A percentile compares a stretch with the other conserved stretches of the same genome.
These are phyloP conservation scores for Golubevia pallescens DNA, from an alignment of 1,284 basidiomycete genomes.

Conservation along the genomic window DNA sequence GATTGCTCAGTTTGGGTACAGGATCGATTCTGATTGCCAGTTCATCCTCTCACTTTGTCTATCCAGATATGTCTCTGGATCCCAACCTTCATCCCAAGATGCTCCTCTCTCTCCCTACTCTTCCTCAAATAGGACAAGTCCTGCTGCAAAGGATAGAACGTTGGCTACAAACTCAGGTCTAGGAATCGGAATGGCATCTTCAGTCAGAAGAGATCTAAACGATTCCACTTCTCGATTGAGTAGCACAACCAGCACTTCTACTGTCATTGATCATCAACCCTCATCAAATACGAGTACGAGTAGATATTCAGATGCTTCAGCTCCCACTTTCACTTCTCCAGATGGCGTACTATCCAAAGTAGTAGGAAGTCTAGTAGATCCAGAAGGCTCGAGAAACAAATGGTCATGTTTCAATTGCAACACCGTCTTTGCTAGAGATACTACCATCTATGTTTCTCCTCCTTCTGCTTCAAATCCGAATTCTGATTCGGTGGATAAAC, in stretches of 20 bases:
- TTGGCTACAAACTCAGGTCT: too few species aligned
- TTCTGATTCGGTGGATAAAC: not conserved
- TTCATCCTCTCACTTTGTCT: too few species aligned
- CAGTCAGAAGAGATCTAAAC: too few species aligned
- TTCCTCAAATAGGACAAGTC: not conserved
- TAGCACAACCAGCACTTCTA: not conserved
- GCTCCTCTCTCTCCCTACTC: not conserved
- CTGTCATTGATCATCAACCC: not conserved
- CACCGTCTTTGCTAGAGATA: slow-evolving; percentile 35
- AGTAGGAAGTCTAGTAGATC: slow-evolving; percentile 41
- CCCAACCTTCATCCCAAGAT: too few species aligned
- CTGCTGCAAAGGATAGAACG: too few species aligned
- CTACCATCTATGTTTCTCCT: slow-evolving; percentile 43
- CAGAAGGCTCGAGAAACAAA: slow-evolving; percentile 20
- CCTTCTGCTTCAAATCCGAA: not conserved
- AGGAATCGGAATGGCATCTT: too few species aligned
- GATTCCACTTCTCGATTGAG: too few species aligned
- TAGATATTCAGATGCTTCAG: slow-evolving; percentile 3
- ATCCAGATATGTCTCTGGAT: not conserved
- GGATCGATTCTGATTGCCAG: too few species aligned
- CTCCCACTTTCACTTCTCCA: slow-evolving; percentile 27
- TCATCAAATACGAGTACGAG: not conserved
- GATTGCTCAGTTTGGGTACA: too few species aligned
- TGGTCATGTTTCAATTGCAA: slow-evolving; percentile 39
- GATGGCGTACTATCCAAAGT: slow-evolving; percentile 44